A percentile compares a stretch with the other conserved stretches of the same genome.
phyloP scores from a whole-genome alignment of 2,329 filamentous ascomycete species.

The Fusarium sp. region DNA sequence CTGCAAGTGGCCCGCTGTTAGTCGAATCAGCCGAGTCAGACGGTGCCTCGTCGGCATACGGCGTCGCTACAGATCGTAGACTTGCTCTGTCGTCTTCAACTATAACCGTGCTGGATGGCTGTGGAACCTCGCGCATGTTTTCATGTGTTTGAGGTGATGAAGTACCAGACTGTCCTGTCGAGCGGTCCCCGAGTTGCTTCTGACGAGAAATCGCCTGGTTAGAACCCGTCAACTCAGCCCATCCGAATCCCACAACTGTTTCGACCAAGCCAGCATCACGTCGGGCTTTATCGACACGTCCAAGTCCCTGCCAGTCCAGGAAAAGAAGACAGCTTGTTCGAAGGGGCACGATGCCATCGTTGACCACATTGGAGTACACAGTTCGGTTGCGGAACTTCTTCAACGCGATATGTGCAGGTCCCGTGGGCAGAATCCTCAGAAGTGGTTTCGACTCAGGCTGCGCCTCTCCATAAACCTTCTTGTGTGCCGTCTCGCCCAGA shows the following conservation, averaged over 20 bases:
- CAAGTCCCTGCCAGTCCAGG: slow-evolving; percentile 94
- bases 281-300: slow-evolving; percentile 92
- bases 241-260: slow-evolving; percentile 92
- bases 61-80: slow-evolving; percentile 57
- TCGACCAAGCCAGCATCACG: slow-evolving; percentile 92
- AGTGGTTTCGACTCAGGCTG: slow-evolving; percentile 88
- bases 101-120: slow-evolving; percentile 73
- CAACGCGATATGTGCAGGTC: slow-evolving; percentile 87
- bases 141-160: slow-evolving; percentile 49
- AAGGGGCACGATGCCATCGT: slow-evolving; percentile 95
- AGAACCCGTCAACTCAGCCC: slow-evolving; percentile 88
- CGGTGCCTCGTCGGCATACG: slow-evolving; percentile 41
- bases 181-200: slow-evolving; percentile 54
- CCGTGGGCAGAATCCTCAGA: slow-evolving; percentile 87
- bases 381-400: slow-evolving; percentile 91
- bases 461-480: slow-evolving; percentile 45
- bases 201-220: slow-evolving; percentile 62
- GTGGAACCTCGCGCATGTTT: slow-evolving; percentile 71
- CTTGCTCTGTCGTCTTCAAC: slow-evolving; percentile 74
- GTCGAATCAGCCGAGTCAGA: slow-evolving; percentile 46
- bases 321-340: slow-evolving; percentile 97
- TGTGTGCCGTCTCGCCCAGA: slow-evolving; percentile 64
- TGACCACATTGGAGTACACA: slow-evolving; percentile 96
- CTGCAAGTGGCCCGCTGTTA: slow-evolving; percentile 64
- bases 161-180: slow-evolving; percentile 47